Base-by-base conservation (phyloP, 106 monocot species). In the Cymbidium sinense region DNA sequence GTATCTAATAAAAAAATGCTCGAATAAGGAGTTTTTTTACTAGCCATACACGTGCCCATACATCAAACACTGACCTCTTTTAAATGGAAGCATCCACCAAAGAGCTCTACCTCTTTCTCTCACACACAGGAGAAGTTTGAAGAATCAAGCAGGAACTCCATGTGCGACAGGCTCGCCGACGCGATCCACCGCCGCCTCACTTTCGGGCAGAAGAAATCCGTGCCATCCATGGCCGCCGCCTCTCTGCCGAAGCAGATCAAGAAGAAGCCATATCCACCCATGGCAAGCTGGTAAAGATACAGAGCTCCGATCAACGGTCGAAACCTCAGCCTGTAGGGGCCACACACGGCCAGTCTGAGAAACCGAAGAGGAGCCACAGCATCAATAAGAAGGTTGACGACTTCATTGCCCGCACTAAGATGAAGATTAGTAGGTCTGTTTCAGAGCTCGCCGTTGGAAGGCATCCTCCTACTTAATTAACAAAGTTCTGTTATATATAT, bases 381-480 rank as follows among this genome's bases (percentile, higher is more conserved):
- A 67, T 67, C 67, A 67, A 67, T 33, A 67, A 67, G 67, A 67
- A 28, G 67, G 67, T 67, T 13, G 67, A 31, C 67, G 67, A 67
- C 67, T 67, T 67, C 67, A 67, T 67, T n/a, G 67, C 67, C 11
- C 67, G 67, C 0, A 67, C 67, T 3, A 67, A 67, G 33, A 28
- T 67, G 67, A 28, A 31, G 67, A 12, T 67, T 5, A 58, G 8
- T 27, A 27, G 30, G 13, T 67, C 67, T 67, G 2, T 4, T 12
- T 67, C 67, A 28, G 58, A 8, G 0, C 2, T 58, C 58, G 30
- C 67, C 31, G 67, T 15, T 31, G 67, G 67, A 67, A 28, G 17
- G 13, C 47, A 47, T 23, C 58, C 58, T 58, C 58, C 58, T 25
- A n/a, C 20, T 58, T 23, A n/a, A n/a, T 23, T 58, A 47, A 47